phyloP scores from a whole-genome alignment of 495 filamentous ascomycete species.

The Amphirosellinia nigrospora region DNA sequence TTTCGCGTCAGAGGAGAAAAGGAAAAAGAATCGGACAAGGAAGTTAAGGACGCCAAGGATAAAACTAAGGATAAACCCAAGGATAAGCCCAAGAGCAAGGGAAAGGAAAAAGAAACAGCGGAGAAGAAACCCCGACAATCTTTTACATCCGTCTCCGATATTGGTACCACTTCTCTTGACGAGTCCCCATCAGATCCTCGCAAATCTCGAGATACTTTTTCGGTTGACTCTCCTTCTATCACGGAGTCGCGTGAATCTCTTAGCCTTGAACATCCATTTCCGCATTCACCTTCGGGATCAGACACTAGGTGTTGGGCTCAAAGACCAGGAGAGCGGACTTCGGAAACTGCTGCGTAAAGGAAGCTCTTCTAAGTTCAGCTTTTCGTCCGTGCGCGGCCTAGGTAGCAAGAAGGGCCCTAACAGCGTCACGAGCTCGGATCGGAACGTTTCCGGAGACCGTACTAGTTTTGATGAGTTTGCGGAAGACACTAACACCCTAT shows the following conservation, averaged over 20 bases:
- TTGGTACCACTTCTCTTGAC: constrained; percentile 48
- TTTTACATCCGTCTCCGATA: constrained; percentile 39
- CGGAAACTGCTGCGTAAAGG: constrained; percentile 80
- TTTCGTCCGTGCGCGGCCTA: constrained; percentile 60
- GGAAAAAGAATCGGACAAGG: constrained; percentile 45
- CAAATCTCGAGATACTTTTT: constrained; percentile 58
- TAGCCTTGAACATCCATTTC: constrained; percentile 67
- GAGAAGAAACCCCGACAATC: constrained; percentile 49
- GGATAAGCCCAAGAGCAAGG: constrained; percentile 23
- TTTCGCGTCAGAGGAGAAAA: constrained; percentile 52
- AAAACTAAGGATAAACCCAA: neutral
- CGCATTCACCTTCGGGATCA: constrained; percentile 69
- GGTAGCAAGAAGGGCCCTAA: constrained; percentile 69
- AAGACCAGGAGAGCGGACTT: constrained; percentile 61
- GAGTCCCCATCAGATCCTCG: constrained; percentile 68
- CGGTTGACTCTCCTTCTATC: constrained; percentile 64
- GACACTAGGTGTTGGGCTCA: constrained; percentile 45
- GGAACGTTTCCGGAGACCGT: constrained; percentile 48
- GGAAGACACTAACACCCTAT: constrained; percentile 40
- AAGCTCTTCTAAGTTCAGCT: constrained; percentile 79
- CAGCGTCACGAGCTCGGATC: constrained; percentile 52
- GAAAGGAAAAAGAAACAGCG: constrained; percentile 37
- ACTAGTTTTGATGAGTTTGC: constrained; percentile 56
- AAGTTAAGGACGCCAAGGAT: constrained; percentile 29
- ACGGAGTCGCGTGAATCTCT: constrained; percentile 77